These are phyloP conservation scores for Leptosphaerulina australis DNA, from an alignment of 2,329 filamentous ascomycete species.

Conservation along the genomic window DNA sequence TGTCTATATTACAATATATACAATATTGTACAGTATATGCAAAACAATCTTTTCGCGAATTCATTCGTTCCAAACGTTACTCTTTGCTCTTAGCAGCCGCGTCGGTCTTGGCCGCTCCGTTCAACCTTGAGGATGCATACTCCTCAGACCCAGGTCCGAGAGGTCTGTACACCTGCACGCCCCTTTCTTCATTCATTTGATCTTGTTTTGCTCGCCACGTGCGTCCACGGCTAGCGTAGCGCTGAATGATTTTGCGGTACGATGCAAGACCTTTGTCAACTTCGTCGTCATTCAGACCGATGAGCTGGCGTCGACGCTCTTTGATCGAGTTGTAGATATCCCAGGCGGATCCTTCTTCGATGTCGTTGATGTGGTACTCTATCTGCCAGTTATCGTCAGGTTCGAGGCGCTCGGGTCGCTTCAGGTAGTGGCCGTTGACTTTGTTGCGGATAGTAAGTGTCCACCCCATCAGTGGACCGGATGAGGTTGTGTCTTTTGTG, in stretches of 20 bases:
- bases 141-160: slow-evolving; percentile 38
- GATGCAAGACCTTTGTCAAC: slow-evolving; percentile 47
- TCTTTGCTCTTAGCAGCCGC: not conserved
- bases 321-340: slow-evolving; percentile 52
- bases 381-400: slow-evolving; percentile 67
- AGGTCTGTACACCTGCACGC: slow-evolving; percentile 44
- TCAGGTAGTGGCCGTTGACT: slow-evolving; percentile 69
- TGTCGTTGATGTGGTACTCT: slow-evolving; percentile 77
- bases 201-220: slow-evolving; percentile 63
- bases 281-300: slow-evolving; percentile 49
- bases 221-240: slow-evolving; percentile 62
- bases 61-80: too few species aligned
- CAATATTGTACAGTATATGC: slow-evolving; percentile 4
- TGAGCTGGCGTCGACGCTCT: slow-evolving; percentile 58
- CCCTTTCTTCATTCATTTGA: slow-evolving; percentile 55
- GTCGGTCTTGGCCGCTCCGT: not conserved
- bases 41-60: too few species aligned
- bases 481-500: not conserved
- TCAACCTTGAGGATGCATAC: not conserved
- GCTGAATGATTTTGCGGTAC: slow-evolving; percentile 54
- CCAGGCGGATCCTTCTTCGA: slow-evolving; percentile 23
- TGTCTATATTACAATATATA: slow-evolving; percentile 13
- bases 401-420: slow-evolving; percentile 62
- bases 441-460: slow-evolving; percentile 74
- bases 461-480: slow-evolving; percentile 66